phyloP scores from a whole-genome alignment of 495 filamentous ascomycete genomes.

The Talaromyces adpressus region DNA sequence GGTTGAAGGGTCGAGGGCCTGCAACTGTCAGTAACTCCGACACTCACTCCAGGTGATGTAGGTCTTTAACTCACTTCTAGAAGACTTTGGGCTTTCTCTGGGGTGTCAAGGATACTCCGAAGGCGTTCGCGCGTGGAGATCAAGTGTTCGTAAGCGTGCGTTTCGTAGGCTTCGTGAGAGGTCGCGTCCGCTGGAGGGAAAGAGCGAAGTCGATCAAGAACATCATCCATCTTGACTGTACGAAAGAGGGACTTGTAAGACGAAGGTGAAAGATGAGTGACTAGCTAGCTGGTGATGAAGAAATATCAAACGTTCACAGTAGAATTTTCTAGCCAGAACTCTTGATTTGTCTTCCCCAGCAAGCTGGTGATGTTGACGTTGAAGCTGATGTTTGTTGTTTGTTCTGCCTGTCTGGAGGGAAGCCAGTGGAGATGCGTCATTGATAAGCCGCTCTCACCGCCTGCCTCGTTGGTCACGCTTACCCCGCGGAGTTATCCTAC shows the following conservation, averaged over 20 bases:
- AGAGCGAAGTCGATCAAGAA: constrained; percentile 10
- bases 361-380: not conserved
- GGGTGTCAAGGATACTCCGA: constrained; percentile 13
- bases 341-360: not conserved
- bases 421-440: not conserved
- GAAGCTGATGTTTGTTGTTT: not conserved
- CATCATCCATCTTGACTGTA: constrained; percentile 1
- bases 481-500: not conserved
- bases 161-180: constrained; percentile 20
- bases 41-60: not conserved
- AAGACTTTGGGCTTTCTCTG: constrained; percentile 13
- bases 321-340: not conserved
- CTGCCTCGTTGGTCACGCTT: not conserved
- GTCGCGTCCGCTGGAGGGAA: constrained; percentile 11
- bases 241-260: not conserved
- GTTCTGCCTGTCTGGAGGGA: not conserved
- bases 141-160: constrained; percentile 21
- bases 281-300: not conserved
- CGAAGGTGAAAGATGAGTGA: not conserved
- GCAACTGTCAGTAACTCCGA: not conserved
- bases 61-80: constrained; percentile 24
- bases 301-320: too few relatives aligned
- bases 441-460: not conserved
- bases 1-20: constrained; percentile 35
- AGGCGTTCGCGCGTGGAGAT: constrained; percentile 17